A percentile compares a stretch with the other conserved stretches of the same genome.
These are phyloP conservation scores for Pseudopyricularia cyperi DNA, from an alignment of 2,329 filamentous ascomycete genomes.

Conservation along the genomic window DNA sequence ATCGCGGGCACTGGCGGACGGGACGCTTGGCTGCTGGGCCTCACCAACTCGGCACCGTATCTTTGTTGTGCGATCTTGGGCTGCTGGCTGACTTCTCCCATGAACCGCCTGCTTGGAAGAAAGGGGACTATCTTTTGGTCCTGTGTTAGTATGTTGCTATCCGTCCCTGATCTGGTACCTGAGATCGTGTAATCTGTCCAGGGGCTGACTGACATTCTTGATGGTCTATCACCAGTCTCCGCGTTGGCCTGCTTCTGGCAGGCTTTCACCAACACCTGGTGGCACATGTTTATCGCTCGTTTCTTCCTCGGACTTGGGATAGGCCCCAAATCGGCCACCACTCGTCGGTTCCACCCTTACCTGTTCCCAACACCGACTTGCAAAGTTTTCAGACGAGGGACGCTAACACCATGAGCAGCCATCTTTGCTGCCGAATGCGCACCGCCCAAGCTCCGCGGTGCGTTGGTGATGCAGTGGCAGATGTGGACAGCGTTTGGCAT, in stretches of 20 bases:
- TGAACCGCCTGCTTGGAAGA: constrained; percentile 58
- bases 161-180: no score
- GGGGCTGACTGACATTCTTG: no score
- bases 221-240: no score
- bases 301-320: constrained; percentile 60
- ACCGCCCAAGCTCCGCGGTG: constrained; percentile 50
- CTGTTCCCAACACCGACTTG: background rate
- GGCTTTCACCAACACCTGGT: constrained; percentile 35
- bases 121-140: constrained; percentile 60
- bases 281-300: constrained; percentile 58
- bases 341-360: constrained; percentile 22
- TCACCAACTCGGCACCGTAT: constrained; percentile 49
- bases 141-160: constrained; percentile 27
- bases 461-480: constrained; percentile 50
- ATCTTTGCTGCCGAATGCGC: constrained; percentile 58
- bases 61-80: constrained; percentile 56
- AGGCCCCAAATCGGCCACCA: constrained; percentile 57
- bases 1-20: constrained; percentile 32
- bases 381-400: background rate
- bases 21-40: constrained; percentile 20
- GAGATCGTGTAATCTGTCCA: no score
- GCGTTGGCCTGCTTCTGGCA: constrained; percentile 26
- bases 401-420: constrained; percentile 13
- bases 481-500: constrained; percentile 27
- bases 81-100: constrained; percentile 58